These are phyloP conservation scores for Yamadazyma diddensiae DNA, from an alignment of 1,139 yeast species.

Conservation along the genomic window DNA sequence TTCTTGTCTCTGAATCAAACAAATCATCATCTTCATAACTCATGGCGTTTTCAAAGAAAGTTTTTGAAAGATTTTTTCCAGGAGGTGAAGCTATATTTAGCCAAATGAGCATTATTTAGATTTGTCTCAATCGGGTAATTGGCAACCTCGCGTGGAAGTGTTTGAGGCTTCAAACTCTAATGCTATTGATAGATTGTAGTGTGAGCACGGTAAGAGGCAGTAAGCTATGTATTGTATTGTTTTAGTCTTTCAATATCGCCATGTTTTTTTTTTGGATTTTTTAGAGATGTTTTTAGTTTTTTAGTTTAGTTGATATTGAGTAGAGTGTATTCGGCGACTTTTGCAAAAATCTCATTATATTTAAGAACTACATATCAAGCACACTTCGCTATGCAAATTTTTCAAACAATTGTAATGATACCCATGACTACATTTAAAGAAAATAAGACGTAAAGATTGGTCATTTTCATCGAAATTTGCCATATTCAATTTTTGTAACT, in stretches of 20 bases:
- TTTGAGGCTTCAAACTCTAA: too few relatives aligned
- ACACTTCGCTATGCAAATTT: constrained; percentile 16
- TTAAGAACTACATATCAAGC: constrained; percentile 7
- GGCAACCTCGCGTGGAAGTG: constrained; percentile 4
- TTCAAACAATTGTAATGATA: constrained; percentile 64
- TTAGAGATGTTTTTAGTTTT: not conserved
- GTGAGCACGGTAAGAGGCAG: constrained; percentile 1
- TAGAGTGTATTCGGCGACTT: too few relatives aligned
- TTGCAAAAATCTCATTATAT: not conserved
- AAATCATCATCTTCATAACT: constrained; percentile 14
- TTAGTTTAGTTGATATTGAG: too few relatives aligned
- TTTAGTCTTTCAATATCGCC: not conserved
- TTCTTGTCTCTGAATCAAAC: constrained; percentile 9
- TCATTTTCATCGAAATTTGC: constrained; percentile 1
- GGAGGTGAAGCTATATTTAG: constrained; percentile 6
- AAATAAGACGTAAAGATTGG: constrained; percentile 20
- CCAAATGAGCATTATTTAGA: constrained; percentile 4
- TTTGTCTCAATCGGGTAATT: constrained; percentile 7
- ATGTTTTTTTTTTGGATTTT: constrained; percentile 1
- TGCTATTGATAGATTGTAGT: too few relatives aligned
- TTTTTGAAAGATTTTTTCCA: not conserved
- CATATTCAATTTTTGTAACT: constrained; percentile 13
- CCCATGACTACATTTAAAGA: constrained; percentile 54
- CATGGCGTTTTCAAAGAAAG: constrained; percentile 1
- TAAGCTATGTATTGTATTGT: not conserved